Evolutionary conservation across 352 stramenopile species (phyloP), one percentile per base, ranked within the genome.

Genomic region (Pythium dissimile): DNA sequence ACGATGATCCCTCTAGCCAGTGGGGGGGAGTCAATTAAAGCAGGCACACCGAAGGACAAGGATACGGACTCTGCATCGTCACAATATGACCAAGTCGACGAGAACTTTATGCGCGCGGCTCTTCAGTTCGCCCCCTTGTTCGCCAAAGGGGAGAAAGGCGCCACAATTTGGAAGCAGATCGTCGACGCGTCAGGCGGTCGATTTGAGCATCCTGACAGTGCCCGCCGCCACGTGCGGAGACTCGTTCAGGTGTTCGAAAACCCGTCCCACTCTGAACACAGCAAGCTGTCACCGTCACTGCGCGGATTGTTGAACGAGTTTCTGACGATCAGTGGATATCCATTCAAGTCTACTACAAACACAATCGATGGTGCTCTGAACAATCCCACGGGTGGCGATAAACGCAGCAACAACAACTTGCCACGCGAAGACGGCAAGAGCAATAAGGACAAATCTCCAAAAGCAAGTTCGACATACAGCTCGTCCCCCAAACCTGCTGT

Each of bases 141-240:
- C n/a, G 32, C 18, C 1, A 2, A 13, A 3, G 52, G 21, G 1
- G 38, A 52, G 18, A 23, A 39, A 7, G 51, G 51, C 10, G 35
- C 35, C 28, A 15, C 35, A 11, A 30, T 59, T 13, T 59, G 52
- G 52, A 15, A 41, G 28, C 20, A 50, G 30, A 52, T 59, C 21
- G 39, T 30, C 0, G 16, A 10, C 7, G 41, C 30, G 13, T 45
- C 39, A n/a, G 28, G 32, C 11, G 38, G 41, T 3, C 52, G 52
- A 27, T 7, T 37, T 8, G 13, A n/a, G n/a, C n/a, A n/a, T n/a
- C n/a, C n/a, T n/a, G n/a, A n/a, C n/a, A n/a, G n/a, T 20, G 41
- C 24, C 3, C 39, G 52, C 21, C 12, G 23, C 5, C 52, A 49
- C 2, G 37, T 35, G 18, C 18, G n/a, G 3, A 52, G 52, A 41